Conservation (phyloP, 768 basidiomycete genomes). For the Mycena vitilis region DNA sequence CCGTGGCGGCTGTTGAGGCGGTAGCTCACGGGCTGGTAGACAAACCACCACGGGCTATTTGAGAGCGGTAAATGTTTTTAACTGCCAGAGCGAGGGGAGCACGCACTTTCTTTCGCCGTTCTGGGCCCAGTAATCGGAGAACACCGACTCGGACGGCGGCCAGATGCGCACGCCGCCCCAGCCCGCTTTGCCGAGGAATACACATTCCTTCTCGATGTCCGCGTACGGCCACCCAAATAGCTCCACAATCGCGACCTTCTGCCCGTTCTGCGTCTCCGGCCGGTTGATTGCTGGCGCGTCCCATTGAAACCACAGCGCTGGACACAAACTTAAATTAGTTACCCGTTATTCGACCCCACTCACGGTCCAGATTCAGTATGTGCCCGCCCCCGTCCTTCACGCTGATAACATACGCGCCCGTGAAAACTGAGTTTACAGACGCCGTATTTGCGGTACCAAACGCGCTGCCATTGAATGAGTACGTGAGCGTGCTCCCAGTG, state of each 20-base stretch:
- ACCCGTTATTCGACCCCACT: background rate
- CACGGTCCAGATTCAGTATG: conserved; percentile 13
- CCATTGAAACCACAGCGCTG: conserved; percentile 24
- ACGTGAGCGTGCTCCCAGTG: conserved; percentile 7
- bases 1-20: conserved; percentile 18
- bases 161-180: conserved; percentile 29
- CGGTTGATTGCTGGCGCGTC: conserved; percentile 13
- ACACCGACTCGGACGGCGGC: conserved; percentile 25
- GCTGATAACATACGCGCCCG: conserved; percentile 10
- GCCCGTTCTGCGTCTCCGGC: conserved; percentile 11
- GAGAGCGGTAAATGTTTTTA: too few relatives aligned
- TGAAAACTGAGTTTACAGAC: conserved; percentile 13
- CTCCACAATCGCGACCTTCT: conserved; percentile 26
- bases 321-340: background rate
- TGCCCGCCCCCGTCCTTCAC: conserved; percentile 16
- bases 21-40: conserved; percentile 20
- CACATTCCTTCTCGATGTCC: conserved; percentile 27
- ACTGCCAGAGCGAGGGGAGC: too few relatives aligned
- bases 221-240: conserved; percentile 23
- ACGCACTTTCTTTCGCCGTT: conserved; percentile 17
- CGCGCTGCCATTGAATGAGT: conserved; percentile 23
- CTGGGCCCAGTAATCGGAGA: conserved; percentile 25
- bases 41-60: conserved; percentile 25
- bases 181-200: conserved; percentile 21
- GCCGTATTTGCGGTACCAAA: conserved; percentile 8